Base-by-base conservation (phyloP, 495 filamentous ascomycete genomes). In the Aspergillus avenaceus region DNA sequence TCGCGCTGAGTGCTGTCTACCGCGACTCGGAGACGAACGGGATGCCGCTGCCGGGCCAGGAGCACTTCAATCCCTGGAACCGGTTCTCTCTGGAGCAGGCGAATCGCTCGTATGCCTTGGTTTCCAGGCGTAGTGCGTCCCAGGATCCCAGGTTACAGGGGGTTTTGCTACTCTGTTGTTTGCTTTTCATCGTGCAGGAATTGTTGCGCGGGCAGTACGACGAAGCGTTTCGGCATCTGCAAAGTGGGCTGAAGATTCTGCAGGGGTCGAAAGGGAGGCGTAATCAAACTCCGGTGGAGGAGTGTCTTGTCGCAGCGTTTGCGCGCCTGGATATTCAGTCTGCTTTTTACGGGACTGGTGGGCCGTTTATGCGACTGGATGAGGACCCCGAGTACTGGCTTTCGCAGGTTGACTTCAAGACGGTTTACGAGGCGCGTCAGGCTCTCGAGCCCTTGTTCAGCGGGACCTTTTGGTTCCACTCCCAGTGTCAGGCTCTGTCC, bases 61-160 rank as follows among this genome's bases (percentile, higher is more conserved):
- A 55, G 9, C 51, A 52, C 9, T 29, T 49, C 2, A 55, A 42
- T 28, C 19, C 42, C 18, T 51, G 54, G 21, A 47, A 58, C 37
- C 26, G 47, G 5, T 64, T 64, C 27, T 54, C 61, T 26, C 41
- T 61, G 25, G 47, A 59, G 45, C 58, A 64, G 34, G 34, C 34
- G 6, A n/a, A 7, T 2, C 34, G n/a, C 3, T 38, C 34, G 1
- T 38, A 8, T 38, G 14, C 34, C 34, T 6, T 21, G 8, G 16
- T 38, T 8, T 8, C 6, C 7, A 3, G 16, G 12, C 34, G 34
- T 18, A 14, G 21, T 38, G 11, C 13, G 6, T 21, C 34, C 16
- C n/a, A 16, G 7, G 34, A 38, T n/a, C 34, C 34, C 16, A 14
- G n/a, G 1, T 9, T 38, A n/a, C 16, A 18, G 5, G 34, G 21